Conservation (phyloP, 495 filamentous ascomycete species). For the Tetracladium marchalianum region DNA sequence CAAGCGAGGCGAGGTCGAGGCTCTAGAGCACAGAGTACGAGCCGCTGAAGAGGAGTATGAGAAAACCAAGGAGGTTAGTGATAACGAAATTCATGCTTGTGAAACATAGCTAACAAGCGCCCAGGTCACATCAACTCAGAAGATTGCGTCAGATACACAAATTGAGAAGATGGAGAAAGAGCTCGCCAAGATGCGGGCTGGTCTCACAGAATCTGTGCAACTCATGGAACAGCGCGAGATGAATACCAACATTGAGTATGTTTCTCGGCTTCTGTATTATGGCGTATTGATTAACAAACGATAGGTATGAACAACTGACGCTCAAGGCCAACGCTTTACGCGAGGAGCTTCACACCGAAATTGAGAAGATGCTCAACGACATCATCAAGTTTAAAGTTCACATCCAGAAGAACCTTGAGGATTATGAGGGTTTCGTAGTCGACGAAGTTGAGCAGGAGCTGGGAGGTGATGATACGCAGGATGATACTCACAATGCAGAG, state of each 20-base stretch:
- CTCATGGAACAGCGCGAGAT: slow-evolving; percentile 92
- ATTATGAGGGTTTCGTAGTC: slow-evolving; percentile 84
- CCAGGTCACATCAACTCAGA: slow-evolving; percentile 69
- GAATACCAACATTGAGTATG: slow-evolving; percentile 89
- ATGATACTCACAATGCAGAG: slow-evolving; percentile 26
- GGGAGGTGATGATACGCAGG: slow-evolving; percentile 41
- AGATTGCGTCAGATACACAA: slow-evolving; percentile 77
- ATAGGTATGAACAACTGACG: slow-evolving; percentile 80
- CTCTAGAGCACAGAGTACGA: slow-evolving; percentile 73
- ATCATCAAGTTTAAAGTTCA: slow-evolving; percentile 98
- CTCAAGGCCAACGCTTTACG: slow-evolving; percentile 73
- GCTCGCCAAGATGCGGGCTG: slow-evolving; percentile 78
- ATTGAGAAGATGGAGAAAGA: slow-evolving; percentile 99
- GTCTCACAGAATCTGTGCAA: slow-evolving; percentile 80
- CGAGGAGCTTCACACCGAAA: slow-evolving; percentile 91
- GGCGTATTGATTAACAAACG: neutral
- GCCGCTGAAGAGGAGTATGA: slow-evolving; percentile 90
- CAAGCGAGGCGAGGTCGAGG: slow-evolving; percentile 82
- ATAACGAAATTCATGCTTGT: neutral
- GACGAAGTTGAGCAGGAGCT: slow-evolving; percentile 84
- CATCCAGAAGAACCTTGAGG: slow-evolving; percentile 81
- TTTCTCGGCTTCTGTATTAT: slow-evolving; percentile 6
- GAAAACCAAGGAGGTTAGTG: slow-evolving; percentile 70
- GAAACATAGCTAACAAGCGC: slow-evolving; percentile 12
- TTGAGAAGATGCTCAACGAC: slow-evolving; percentile 92